Conservation (phyloP, 768 basidiomycete species). For the Phlegmacium glaucopus region DNA sequence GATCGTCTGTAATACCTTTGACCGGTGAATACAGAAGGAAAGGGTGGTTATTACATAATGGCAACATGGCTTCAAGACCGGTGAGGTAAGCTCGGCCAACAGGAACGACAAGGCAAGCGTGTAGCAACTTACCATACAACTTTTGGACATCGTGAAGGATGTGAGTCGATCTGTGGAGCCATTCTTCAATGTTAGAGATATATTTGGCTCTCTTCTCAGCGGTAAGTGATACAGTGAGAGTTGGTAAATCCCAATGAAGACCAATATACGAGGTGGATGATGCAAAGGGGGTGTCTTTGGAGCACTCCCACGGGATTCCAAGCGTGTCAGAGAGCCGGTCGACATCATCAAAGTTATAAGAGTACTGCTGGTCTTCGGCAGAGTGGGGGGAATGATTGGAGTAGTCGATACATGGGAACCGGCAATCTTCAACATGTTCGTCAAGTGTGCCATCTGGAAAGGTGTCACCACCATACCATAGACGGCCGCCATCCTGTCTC, state of each 20-base stretch:
- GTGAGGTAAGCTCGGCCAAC: slow-evolving; percentile 33
- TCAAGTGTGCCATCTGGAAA: too few species aligned
- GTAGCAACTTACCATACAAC: slow-evolving; percentile 35
- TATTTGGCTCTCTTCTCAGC: slow-evolving; percentile 4
- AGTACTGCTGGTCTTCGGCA: neutral
- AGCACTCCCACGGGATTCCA: slow-evolving; percentile 19
- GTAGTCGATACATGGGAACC: too few species aligned
- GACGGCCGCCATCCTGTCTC: too few species aligned
- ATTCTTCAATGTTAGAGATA: slow-evolving; percentile 16
- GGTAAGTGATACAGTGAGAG: neutral
- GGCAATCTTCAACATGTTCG: neutral
- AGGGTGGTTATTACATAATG: neutral
- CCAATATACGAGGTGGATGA: neutral
- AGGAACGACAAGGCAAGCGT: slow-evolving; percentile 21
- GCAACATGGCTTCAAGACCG: slow-evolving; percentile 18
- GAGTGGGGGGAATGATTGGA: neutral
- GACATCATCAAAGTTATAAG: slow-evolving; percentile 24
- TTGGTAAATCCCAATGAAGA: neutral
- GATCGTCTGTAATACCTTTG: too few species aligned
- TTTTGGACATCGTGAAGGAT: slow-evolving; percentile 24
- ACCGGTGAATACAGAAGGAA: slow-evolving; percentile 29
- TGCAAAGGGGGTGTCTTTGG: slow-evolving; percentile 15
- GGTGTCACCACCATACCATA: too few species aligned
- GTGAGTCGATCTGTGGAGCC: slow-evolving; percentile 17
- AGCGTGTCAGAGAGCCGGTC: slow-evolving; percentile 23